Evolutionary conservation across 2,329 filamentous ascomycete species (phyloP).

Genomic region (Botrytis porri): DNA sequence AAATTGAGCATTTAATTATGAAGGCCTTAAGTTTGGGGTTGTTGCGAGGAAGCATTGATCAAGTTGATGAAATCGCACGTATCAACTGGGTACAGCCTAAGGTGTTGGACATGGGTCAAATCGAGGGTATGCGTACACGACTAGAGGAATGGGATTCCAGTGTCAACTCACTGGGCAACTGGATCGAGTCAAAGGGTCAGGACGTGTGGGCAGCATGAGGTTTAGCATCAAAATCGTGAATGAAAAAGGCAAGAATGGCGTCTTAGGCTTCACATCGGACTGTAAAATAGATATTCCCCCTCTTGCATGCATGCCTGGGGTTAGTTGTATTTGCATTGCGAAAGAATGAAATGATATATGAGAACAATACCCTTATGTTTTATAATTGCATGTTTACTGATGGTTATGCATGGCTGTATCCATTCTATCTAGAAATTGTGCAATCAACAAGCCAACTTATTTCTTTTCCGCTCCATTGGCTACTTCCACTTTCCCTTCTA

Average conservation of each 20-base stretch:
- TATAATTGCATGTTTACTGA: background rate
- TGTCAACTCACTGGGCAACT: conserved; percentile 93
- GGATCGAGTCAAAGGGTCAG: conserved; percentile 91
- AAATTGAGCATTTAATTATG: conserved; percentile 99
- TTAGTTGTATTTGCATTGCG: background rate
- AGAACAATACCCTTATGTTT: conserved; percentile 3
- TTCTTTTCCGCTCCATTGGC: background rate
- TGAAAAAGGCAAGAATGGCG: conserved; percentile 26
- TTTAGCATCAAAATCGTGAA: conserved; percentile 17
- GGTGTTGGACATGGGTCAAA: conserved; percentile 92
- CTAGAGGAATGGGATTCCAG: conserved; percentile 94
- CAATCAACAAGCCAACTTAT: background rate
- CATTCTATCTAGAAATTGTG: background rate
- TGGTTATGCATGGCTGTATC: background rate
- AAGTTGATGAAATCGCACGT: conserved; percentile 88
- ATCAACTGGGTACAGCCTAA: conserved; percentile 99
- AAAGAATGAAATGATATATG: conserved; percentile 18
- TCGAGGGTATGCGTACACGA: conserved; percentile 83
- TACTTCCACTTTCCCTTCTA: background rate
- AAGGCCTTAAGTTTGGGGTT: conserved; percentile 95
- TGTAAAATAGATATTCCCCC: conserved; percentile 35
- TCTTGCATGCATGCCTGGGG: conserved; percentile 4
- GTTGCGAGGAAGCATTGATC: conserved; percentile 88
- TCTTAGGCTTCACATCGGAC: conserved; percentile 29
- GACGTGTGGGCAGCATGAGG: conserved; percentile 90